Evolutionary conservation across 176 grass and related monocot genomes (phyloP), one percentile per base, ranked within the genome.

Genomic region (Tillandsia fasciculata): DNA sequence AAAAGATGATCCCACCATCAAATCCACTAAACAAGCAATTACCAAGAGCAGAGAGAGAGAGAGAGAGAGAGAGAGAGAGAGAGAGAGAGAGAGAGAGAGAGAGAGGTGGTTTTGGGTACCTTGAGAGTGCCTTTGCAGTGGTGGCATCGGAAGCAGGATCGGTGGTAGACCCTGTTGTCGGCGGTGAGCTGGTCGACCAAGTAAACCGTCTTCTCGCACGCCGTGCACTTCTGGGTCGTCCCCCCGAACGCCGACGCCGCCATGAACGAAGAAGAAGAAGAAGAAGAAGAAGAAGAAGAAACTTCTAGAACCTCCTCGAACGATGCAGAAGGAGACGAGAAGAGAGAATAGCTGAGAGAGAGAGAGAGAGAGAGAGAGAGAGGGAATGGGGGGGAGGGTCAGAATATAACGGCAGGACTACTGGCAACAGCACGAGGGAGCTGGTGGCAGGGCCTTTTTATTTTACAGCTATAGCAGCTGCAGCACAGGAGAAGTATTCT

Each of bases 71-170:
- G 0, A 1, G 20, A 20, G 20, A 63, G 12, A 12, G 53, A 23
- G 23, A 49, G 14, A 13, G 13, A 53, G 33, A 66, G n/a, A 10
- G 54, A 63, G 12, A 12, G 53, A 23, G 23, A 13, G 13, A 53
- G 33, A 66, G n/a, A 10, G 54, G 24, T 24, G 24, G 24, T 24
- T 24, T 24, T 1, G 24, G 24, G 24, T 24, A 90, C 95, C 95
- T 99, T 84, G 72, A 99, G 95, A 26, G 95, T 99, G 73, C 77
- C 80, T 63, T 88, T 99, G 90, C 95, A 99, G 90, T 93, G 95
- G 63, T 78, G 80, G 70, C 95, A 99, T 28, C 95, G 90, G 72
- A 99, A 99, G 82, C 95, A 99, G 12, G 95, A 87, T 69, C 83
- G 81, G 84, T 99, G 95, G 53, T 94, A 99, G 84, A 90, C 79